phyloP scores from a whole-genome alignment of 768 basidiomycete species.

The Myochromella boudieri region DNA sequence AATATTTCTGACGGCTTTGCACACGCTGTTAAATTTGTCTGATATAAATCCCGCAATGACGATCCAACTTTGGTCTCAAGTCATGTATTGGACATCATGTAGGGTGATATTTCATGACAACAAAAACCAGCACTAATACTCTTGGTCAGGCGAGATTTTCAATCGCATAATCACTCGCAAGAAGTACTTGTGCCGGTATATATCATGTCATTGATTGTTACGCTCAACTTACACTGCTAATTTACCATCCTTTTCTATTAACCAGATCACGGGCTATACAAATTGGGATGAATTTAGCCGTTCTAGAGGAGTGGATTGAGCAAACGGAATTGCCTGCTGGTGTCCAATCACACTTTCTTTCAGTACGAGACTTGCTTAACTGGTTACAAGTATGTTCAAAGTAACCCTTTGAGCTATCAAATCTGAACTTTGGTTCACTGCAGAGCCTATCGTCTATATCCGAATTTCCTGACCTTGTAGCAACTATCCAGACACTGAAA shows the following conservation, averaged over 20 bases:
- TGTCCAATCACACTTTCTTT: slow-evolving; percentile 77
- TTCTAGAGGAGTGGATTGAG: slow-evolving; percentile 90
- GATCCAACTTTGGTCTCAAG: slow-evolving; percentile 93
- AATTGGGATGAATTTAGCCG: slow-evolving; percentile 82
- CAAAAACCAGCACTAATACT: slow-evolving; percentile 1
- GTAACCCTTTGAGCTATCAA: background rate
- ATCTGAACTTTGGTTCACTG: background rate
- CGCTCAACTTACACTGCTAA: background rate
- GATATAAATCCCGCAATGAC: slow-evolving; percentile 88
- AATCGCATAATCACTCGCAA: slow-evolving; percentile 87
- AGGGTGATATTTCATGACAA: slow-evolving; percentile 32
- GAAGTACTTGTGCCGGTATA: slow-evolving; percentile 88
- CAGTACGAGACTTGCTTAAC: slow-evolving; percentile 78
- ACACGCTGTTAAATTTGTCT: slow-evolving; percentile 80
- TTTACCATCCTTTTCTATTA: background rate
- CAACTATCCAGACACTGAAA: slow-evolving; percentile 86
- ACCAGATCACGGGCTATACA: slow-evolving; percentile 81
- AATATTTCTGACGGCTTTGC: slow-evolving; percentile 80
- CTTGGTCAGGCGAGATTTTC: slow-evolving; percentile 70
- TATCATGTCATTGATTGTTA: background rate
- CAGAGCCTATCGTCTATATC: slow-evolving; percentile 85
- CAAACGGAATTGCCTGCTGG: slow-evolving; percentile 77
- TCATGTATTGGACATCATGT: slow-evolving; percentile 99
- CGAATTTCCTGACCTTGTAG: slow-evolving; percentile 86
- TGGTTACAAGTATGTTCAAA: slow-evolving; percentile 73